Evolutionary conservation across 176 grass and related monocot genomes (phyloP).

Genomic region (Tillandsia fasciculata): DNA sequence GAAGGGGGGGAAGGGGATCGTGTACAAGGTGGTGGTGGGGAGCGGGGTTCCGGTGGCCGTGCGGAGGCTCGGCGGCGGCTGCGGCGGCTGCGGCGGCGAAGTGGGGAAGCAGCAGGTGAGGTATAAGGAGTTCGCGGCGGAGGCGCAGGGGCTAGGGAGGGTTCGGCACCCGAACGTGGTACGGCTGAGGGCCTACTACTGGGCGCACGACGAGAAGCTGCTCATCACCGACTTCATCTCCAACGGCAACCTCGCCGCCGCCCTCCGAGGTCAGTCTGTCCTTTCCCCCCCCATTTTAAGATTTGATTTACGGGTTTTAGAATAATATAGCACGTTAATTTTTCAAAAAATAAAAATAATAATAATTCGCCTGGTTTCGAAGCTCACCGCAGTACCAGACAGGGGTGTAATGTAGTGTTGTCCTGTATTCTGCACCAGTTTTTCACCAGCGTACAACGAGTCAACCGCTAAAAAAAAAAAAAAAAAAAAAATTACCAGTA

Average conservation of each 20-base stretch:
- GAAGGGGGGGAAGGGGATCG: constrained; percentile 80
- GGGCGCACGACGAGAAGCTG: constrained; percentile 84
- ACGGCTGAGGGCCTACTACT: constrained; percentile 81
- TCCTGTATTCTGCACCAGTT: too few species aligned
- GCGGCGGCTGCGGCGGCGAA: constrained; percentile 20
- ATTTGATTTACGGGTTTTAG: background rate
- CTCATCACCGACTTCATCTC: constrained; percentile 95
- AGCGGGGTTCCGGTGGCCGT: constrained; percentile 64
- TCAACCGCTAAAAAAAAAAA: too few species aligned
- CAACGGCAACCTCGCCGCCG: constrained; percentile 83
- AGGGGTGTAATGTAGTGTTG: too few species aligned
- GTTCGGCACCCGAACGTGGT: constrained; percentile 76
- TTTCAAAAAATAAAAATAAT: too few species aligned
- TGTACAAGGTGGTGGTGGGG: constrained; percentile 95
- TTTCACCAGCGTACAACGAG: too few species aligned
- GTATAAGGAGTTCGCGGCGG: constrained; percentile 72
- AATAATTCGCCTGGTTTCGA: too few species aligned
- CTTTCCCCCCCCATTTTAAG: background rate
- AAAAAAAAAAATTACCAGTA: too few species aligned
- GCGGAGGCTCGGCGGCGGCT: constrained; percentile 49
- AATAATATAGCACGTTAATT: too few species aligned
- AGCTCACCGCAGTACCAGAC: too few species aligned
- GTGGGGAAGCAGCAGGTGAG: constrained; percentile 19
- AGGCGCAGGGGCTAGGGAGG: constrained; percentile 57
- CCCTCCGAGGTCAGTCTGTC: constrained; percentile 43